Evolutionary conservation across 805 yeast genomes (phyloP).

Genomic region (Hanseniaspora clermontiae): DNA sequence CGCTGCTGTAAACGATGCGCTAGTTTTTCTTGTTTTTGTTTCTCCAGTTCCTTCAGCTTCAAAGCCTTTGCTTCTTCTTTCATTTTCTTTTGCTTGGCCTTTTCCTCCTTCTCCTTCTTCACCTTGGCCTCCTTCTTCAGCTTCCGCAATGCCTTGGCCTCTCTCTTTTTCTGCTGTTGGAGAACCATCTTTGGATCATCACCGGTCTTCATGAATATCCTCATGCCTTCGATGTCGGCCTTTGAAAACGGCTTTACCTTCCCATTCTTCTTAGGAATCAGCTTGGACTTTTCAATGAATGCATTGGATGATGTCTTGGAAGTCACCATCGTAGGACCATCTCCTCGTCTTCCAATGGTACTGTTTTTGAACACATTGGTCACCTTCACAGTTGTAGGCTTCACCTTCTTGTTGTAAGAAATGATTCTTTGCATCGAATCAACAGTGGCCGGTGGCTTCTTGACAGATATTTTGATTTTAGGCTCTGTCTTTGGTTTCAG

Average conservation of each 20-base stretch:
- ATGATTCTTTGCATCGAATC: not conserved
- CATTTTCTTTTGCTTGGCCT: not conserved
- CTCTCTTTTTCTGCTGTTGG: not conserved
- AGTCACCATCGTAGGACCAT: not conserved
- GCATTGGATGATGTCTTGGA: constrained; percentile 1
- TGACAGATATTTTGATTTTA: constrained; percentile 13
- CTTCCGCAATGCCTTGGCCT: not conserved
- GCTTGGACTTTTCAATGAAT: constrained; percentile 4
- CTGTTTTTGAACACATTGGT: not conserved
- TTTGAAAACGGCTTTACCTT: not conserved
- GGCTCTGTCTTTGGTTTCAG: constrained; percentile 6
- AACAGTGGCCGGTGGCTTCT: constrained; percentile 16
- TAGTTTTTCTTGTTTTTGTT: not conserved
- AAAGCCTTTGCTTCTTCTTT: not conserved
- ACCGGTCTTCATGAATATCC: not conserved
- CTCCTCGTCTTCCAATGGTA: not conserved
- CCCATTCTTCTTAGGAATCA: not conserved
- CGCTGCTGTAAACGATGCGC: not conserved
- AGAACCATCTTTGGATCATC: not conserved
- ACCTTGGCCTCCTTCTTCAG: not conserved
- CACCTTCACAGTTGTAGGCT: not conserved
- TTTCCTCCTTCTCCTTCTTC: constrained; percentile 1
- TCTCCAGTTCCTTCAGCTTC: not conserved
- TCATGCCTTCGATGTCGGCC: not conserved
- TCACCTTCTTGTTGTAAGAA: not conserved